A percentile compares a stretch with the other conserved stretches of the same genome.
phyloP scores from a whole-genome alignment of 306 rosid genomes.

The Amphicarpaea edgeworthii region DNA sequence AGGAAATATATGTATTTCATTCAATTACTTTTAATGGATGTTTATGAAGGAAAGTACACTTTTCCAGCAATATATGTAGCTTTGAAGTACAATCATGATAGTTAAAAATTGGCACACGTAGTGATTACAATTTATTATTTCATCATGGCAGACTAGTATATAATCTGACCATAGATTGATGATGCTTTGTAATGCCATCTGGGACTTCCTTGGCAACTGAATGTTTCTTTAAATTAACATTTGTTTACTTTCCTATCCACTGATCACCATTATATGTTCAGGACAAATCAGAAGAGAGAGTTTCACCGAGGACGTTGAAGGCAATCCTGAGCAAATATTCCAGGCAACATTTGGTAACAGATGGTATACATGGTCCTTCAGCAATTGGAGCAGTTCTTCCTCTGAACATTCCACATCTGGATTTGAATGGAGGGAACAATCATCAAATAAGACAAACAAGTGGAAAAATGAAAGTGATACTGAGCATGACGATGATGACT shows the following conservation, averaged over 20 bases:
- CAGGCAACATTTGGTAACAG: constrained; percentile 64
- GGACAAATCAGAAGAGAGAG: constrained; percentile 56
- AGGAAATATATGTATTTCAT: constrained; percentile 10
- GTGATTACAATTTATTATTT: constrained; percentile 25
- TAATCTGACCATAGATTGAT: constrained; percentile 1
- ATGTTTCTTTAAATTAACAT: constrained; percentile 18
- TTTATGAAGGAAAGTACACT: constrained; percentile 20
- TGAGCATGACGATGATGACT: constrained; percentile 59
- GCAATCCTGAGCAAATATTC: constrained; percentile 62
- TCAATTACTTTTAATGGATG: constrained; percentile 25
- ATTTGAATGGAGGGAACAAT: constrained; percentile 72
- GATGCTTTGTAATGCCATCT: constrained; percentile 11
- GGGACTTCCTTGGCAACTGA: constrained; percentile 14
- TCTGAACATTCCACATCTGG: constrained; percentile 55
- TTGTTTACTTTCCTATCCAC: constrained; percentile 28
- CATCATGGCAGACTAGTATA: constrained; percentile 18
- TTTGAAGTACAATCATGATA: constrained; percentile 7
- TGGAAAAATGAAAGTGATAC: constrained; percentile 65
- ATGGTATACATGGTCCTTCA: constrained; percentile 71
- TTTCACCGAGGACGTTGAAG: constrained; percentile 57
- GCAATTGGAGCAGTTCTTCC: constrained; percentile 47
- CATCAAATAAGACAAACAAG: constrained; percentile 57
- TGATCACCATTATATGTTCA: constrained; percentile 38
- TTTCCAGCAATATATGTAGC: constrained; percentile 20
- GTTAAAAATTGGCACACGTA: constrained; percentile 14